phyloP scores from a whole-genome alignment of 805 yeast species.

The Schizosaccharomyces japonicus region DNA sequence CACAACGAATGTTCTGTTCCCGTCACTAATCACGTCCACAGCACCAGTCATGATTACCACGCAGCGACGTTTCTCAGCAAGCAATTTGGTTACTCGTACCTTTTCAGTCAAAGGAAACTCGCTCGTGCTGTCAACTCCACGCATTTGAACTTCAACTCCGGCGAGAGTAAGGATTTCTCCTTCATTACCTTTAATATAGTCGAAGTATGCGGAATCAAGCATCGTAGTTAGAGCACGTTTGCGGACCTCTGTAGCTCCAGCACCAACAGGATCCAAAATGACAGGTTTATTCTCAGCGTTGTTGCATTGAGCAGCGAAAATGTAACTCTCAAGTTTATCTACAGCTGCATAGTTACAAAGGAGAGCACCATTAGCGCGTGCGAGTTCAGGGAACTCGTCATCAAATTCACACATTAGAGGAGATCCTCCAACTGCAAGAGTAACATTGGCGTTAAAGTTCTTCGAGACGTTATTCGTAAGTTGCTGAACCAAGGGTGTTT shows the following conservation, averaged over 20 bases:
- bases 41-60: conserved; percentile 48
- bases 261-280: conserved; percentile 81
- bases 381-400: conserved; percentile 44
- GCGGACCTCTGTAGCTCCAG: conserved; percentile 53
- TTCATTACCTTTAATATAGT: conserved; percentile 58
- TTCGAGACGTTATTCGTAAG: conserved; percentile 76
- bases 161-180: conserved; percentile 55
- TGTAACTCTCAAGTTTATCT: conserved; percentile 19
- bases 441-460: conserved; percentile 66
- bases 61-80: conserved; percentile 8
- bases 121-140: conserved; percentile 37
- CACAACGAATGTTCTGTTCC: conserved; percentile 17
- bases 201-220: conserved; percentile 30
- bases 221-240: conserved; percentile 24
- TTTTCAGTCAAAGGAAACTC: conserved; percentile 23
- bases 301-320: conserved; percentile 33
- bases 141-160: conserved; percentile 27
- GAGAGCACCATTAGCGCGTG: conserved; percentile 27
- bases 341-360: conserved; percentile 61
- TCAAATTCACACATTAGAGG: conserved; percentile 69
- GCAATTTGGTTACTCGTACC: conserved; percentile 6
- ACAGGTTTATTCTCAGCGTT: conserved; percentile 34
- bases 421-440: conserved; percentile 61
- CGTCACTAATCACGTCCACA: conserved; percentile 28
- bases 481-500: conserved; percentile 54